Evolutionary conservation across 352 stramenopile species (phyloP).

Genomic region (Globisporangium recalcitrans): DNA sequence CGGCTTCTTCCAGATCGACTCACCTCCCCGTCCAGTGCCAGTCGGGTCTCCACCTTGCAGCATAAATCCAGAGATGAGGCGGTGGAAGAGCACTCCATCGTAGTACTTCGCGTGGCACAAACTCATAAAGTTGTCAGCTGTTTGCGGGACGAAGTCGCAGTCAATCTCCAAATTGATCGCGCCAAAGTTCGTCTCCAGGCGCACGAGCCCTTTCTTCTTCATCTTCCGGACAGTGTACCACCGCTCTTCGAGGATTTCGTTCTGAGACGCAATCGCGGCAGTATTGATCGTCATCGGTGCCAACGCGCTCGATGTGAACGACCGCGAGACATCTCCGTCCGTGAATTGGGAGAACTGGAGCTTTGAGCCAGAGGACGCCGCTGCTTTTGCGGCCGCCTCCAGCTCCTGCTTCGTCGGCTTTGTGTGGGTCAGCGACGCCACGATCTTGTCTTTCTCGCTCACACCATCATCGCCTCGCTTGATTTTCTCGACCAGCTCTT

Average conservation of each 20-base stretch:
- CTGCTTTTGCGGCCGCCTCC: constrained; percentile 10
- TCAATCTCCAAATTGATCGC: constrained; percentile 95
- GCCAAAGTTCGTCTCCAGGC: constrained; percentile 91
- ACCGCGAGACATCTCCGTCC: constrained; percentile 84
- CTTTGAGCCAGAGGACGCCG: constrained; percentile 14
- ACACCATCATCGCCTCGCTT: constrained; percentile 48
- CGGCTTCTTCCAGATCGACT: constrained; percentile 91
- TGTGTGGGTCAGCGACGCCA: constrained; percentile 60
- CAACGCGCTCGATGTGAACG: constrained; percentile 93
- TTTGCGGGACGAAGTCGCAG: constrained; percentile 95
- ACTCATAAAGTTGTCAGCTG: constrained; percentile 96
- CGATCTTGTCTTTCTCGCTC: constrained; percentile 72
- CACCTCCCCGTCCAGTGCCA: constrained; percentile 91
- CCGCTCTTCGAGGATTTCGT: constrained; percentile 60
- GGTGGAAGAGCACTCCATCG: constrained; percentile 93
- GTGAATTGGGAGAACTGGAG: constrained; percentile 85
- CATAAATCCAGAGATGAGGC: constrained; percentile 97
- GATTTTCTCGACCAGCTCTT: constrained; percentile 64
- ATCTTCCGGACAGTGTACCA: constrained; percentile 86
- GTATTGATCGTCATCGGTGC: constrained; percentile 65
- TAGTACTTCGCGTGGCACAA: constrained; percentile 93
- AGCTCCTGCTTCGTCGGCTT: constrained; percentile 24
- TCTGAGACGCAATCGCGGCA: constrained; percentile 41
- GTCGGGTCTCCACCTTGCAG: constrained; percentile 92
- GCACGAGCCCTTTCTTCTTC: constrained; percentile 97